Conservation (phyloP, 345 rosid genomes). For the Brassica juncea region DNA sequence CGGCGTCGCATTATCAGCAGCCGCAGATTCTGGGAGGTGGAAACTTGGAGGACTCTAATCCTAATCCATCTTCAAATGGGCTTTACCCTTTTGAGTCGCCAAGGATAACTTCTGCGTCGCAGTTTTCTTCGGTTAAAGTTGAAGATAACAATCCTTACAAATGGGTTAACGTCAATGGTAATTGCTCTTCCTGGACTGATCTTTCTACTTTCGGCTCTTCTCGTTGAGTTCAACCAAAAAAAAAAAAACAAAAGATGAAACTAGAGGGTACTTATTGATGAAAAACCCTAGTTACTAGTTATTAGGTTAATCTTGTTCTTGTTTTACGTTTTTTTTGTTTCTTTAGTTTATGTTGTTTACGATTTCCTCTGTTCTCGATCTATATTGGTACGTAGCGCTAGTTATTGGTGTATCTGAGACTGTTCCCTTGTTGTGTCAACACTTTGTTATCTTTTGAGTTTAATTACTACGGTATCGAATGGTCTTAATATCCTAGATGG, state of each 20-base stretch:
- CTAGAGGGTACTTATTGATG: slow-evolving; percentile 21
- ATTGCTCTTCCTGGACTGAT: slow-evolving; percentile 42
- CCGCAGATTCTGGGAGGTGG: slow-evolving; percentile 23
- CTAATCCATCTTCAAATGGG: slow-evolving; percentile 32
- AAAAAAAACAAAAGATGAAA: neutral
- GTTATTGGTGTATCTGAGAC: slow-evolving; percentile 26
- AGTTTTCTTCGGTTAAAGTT: slow-evolving; percentile 40
- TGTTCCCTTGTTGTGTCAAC: slow-evolving; percentile 27
- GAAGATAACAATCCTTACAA: slow-evolving; percentile 44
- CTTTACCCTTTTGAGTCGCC: slow-evolving; percentile 38
- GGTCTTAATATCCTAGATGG: slow-evolving; percentile 9
- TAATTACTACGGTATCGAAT: slow-evolving; percentile 2
- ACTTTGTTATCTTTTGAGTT: slow-evolving; percentile 21
- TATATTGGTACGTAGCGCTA: slow-evolving; percentile 5
- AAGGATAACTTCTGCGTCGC: slow-evolving; percentile 28
- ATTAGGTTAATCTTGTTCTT: slow-evolving; percentile 28
- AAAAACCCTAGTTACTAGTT: slow-evolving; percentile 27
- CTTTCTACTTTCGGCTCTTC: slow-evolving; percentile 39
- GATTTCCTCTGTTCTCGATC: slow-evolving; percentile 1
- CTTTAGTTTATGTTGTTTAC: slow-evolving; percentile 12
- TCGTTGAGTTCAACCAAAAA: slow-evolving; percentile 23
- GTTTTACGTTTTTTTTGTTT: neutral
- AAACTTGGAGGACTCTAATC: slow-evolving; percentile 31
- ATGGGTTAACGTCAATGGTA: slow-evolving; percentile 41
- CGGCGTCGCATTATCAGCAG: slow-evolving; percentile 18